Evolutionary conservation across 108 stramenopile genomes (phyloP).

Genomic region (Cyclostephanos invisitatus): DNA sequence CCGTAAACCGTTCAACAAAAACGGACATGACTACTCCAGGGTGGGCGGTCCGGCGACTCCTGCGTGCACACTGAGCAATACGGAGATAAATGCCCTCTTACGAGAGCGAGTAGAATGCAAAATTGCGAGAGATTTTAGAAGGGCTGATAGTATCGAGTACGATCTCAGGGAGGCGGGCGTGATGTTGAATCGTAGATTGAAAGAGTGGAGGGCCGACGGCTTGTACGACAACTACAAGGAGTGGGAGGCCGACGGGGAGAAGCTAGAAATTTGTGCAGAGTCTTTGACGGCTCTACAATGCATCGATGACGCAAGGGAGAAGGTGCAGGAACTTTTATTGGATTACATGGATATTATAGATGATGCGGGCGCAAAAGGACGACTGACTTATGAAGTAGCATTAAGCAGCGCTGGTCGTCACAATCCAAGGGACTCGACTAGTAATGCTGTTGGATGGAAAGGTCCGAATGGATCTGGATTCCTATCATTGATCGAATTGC

Average conservation of each 20-base stretch:
- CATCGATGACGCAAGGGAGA: neutral
- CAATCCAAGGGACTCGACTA: neutral
- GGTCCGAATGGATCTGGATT: neutral
- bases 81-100: slow-evolving; percentile 53
- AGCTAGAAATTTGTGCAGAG: neutral
- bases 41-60: slow-evolving; percentile 30
- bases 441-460: neutral
- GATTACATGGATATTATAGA: neutral
- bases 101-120: slow-evolving; percentile 57
- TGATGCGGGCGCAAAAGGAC: neutral
- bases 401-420: neutral
- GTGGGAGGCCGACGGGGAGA: neutral
- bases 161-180: slow-evolving; percentile 54
- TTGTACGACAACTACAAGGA: slow-evolving; percentile 11
- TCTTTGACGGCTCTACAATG: neutral
- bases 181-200: slow-evolving; percentile 54
- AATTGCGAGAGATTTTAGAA: slow-evolving; percentile 49
- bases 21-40: slow-evolving; percentile 79
- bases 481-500: neutral
- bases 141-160: slow-evolving; percentile 62
- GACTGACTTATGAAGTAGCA: slow-evolving; percentile 6
- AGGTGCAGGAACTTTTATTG: neutral
- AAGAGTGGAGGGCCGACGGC: slow-evolving; percentile 63
- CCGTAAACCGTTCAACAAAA: slow-evolving; percentile 59
- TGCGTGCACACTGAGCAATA: slow-evolving; percentile 40